Evolutionary conservation across 805 yeast genomes (phyloP).

Genomic region (Alloascoidea africana): DNA sequence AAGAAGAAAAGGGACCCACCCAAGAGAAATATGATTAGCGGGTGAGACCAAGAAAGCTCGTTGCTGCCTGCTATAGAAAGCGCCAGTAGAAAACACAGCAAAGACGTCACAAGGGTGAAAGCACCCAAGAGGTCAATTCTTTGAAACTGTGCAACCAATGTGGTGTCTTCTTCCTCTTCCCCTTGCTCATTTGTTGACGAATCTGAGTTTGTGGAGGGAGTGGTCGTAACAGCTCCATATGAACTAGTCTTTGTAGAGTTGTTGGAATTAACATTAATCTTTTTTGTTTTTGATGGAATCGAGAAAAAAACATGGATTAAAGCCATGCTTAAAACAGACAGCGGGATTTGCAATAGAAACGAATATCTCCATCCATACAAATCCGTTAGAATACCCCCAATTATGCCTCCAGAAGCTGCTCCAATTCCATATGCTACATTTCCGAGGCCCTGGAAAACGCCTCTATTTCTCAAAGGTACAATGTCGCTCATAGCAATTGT

Average conservation of each 20-base stretch:
- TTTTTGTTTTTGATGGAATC: slow-evolving; percentile 2
- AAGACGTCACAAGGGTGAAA: slow-evolving; percentile 35
- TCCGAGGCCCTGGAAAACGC: slow-evolving; percentile 70
- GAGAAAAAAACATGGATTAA: slow-evolving; percentile 1
- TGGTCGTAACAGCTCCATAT: slow-evolving; percentile 7
- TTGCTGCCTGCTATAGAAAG: slow-evolving; percentile 54
- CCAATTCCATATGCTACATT: slow-evolving; percentile 70
- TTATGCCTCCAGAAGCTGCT: slow-evolving; percentile 52
- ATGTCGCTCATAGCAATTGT: slow-evolving; percentile 68
- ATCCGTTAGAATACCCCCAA: slow-evolving; percentile 41
- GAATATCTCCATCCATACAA: slow-evolving; percentile 49
- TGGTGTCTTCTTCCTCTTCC: too few species aligned
- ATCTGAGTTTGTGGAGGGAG: slow-evolving; percentile 4
- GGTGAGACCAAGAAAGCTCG: slow-evolving; percentile 31
- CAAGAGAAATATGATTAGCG: slow-evolving; percentile 21
- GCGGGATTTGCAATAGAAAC: slow-evolving; percentile 24
- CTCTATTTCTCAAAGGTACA: slow-evolving; percentile 63
- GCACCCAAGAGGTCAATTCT: slow-evolving; percentile 59
- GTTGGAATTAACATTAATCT: slow-evolving; percentile 8
- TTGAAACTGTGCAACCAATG: neutral
- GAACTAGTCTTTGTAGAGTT: too few species aligned
- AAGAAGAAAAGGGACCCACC: slow-evolving; percentile 18
- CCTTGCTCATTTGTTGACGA: neutral
- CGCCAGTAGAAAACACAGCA: slow-evolving; percentile 44
- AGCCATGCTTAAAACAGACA: slow-evolving; percentile 6